Evolutionary conservation across 2,329 filamentous ascomycete species (phyloP).

Genomic region (Stachybotrys elegans): DNA sequence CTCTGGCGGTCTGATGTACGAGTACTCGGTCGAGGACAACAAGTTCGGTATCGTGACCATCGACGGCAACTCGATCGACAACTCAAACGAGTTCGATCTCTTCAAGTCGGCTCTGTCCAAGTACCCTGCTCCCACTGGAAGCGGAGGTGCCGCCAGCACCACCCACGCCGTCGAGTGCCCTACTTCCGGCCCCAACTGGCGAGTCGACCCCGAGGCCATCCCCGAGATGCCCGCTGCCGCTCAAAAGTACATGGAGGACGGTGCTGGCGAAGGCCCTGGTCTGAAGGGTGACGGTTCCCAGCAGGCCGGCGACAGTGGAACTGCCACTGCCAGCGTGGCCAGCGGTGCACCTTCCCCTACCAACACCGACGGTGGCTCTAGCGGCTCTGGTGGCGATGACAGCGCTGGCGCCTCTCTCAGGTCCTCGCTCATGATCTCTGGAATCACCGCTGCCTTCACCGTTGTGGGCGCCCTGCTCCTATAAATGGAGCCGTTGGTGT

Average conservation of each 20-base stretch:
- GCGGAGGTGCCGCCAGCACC: slow-evolving; percentile 43
- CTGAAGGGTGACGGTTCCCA: slow-evolving; percentile 50
- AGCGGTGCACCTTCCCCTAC: slow-evolving; percentile 25
- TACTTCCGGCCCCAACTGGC: slow-evolving; percentile 42
- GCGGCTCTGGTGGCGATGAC: slow-evolving; percentile 14
- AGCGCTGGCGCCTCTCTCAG: slow-evolving; percentile 23
- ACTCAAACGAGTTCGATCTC: slow-evolving; percentile 56
- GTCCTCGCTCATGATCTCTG: slow-evolving; percentile 29
- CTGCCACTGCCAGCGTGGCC: slow-evolving; percentile 37
- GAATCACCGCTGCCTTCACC: slow-evolving; percentile 28
- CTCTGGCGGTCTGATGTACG: slow-evolving; percentile 94
- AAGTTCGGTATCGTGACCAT: slow-evolving; percentile 76
- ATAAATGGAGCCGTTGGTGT: slow-evolving; percentile 20
- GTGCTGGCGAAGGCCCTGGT: slow-evolving; percentile 50
- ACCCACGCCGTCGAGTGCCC: slow-evolving; percentile 46
- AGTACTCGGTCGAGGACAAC: slow-evolving; percentile 79
- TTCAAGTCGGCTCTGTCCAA: slow-evolving; percentile 43
- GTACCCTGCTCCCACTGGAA: slow-evolving; percentile 45
- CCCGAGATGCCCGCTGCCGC: slow-evolving; percentile 48
- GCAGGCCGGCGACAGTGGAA: slow-evolving; percentile 40
- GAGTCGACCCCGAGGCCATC: slow-evolving; percentile 43
- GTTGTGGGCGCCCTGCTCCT: slow-evolving; percentile 34
- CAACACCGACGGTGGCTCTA: slow-evolving; percentile 9
- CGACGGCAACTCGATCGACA: slow-evolving; percentile 46
- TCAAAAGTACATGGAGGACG: slow-evolving; percentile 46